A percentile compares a stretch with the other conserved stretches of the same genome.
Evolutionary conservation across 1,139 yeast genomes (phyloP).

Genomic region (Neolecta irregularis): DNA sequence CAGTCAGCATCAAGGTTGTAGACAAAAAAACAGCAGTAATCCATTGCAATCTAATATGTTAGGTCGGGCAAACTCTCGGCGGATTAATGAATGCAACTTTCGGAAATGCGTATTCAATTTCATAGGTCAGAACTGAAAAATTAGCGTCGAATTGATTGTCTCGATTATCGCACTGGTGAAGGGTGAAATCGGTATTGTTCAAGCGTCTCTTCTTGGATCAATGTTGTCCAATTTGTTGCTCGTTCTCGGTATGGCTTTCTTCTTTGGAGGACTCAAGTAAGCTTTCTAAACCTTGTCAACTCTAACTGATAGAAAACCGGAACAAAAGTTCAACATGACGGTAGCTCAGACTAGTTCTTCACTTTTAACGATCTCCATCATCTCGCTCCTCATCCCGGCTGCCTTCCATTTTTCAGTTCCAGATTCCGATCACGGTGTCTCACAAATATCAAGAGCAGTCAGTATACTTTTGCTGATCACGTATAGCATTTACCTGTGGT

Average conservation of each 20-base stretch:
- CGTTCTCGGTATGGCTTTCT: constrained; percentile 82
- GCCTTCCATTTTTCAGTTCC: constrained; percentile 76
- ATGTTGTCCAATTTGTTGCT: constrained; percentile 72
- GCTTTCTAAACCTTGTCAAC: no score
- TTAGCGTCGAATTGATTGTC: constrained; percentile 81
- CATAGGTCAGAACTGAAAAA: no score
- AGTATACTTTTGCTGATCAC: constrained; percentile 62
- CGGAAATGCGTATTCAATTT: constrained; percentile 93
- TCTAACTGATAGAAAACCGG: no score
- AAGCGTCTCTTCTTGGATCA: constrained; percentile 92
- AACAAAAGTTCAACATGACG: constrained; percentile 83
- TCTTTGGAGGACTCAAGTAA: constrained; percentile 82
- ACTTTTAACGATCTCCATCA: constrained; percentile 75
- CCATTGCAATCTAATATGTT: constrained; percentile 66
- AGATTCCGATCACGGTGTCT: constrained; percentile 22
- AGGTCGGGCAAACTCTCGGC: constrained; percentile 77
- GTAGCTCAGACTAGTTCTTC: constrained; percentile 97
- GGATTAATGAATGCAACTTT: constrained; percentile 90
- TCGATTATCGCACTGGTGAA: constrained; percentile 75
- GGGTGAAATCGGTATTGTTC: constrained; percentile 79
- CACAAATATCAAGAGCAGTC: constrained; percentile 72
- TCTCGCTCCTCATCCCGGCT: constrained; percentile 82
- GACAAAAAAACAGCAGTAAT: no score
- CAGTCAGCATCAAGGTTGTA: no score
- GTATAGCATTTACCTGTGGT: constrained; percentile 61